A percentile compares a stretch with the other conserved stretches of the same genome.
phyloP scores from a whole-genome alignment of 2,329 filamentous ascomycete species.

The Pyricularia sp. region DNA sequence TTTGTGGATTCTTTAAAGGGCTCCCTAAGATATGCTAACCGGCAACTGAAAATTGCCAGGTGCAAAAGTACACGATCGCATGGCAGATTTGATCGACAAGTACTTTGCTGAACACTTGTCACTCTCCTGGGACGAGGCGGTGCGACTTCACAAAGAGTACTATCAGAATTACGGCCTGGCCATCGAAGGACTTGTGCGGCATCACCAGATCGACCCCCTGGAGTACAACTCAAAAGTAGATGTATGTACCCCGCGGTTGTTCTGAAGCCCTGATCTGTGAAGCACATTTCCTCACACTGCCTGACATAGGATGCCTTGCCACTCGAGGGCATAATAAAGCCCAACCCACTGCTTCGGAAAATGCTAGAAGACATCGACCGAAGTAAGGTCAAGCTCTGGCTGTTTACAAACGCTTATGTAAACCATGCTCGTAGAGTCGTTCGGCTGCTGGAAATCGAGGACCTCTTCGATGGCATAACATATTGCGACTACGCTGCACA shows the following conservation, averaged over 20 bases:
- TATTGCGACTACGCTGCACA: slow-evolving; percentile 78
- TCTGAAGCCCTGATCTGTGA: no score
- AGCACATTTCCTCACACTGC: not conserved
- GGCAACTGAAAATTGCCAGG: slow-evolving; percentile 29
- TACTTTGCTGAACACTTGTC: slow-evolving; percentile 62
- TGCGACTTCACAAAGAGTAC: slow-evolving; percentile 78
- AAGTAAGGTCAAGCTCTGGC: slow-evolving; percentile 78
- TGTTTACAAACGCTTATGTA: slow-evolving; percentile 93
- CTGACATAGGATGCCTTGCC: slow-evolving; percentile 64
- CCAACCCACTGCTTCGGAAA: slow-evolving; percentile 62
- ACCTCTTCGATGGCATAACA: slow-evolving; percentile 89
- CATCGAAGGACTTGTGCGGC: slow-evolving; percentile 85
- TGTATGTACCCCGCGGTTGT: slow-evolving; percentile 4
- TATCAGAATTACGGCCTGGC: slow-evolving; percentile 96
- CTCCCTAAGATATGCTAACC: slow-evolving; percentile 4
- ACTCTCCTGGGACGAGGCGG: slow-evolving; percentile 68
- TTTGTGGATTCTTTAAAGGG: not conserved
- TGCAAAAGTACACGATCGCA: slow-evolving; percentile 76
- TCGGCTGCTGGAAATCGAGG: slow-evolving; percentile 69
- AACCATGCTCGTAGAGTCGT: slow-evolving; percentile 81
- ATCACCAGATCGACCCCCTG: slow-evolving; percentile 90
- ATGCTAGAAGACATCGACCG: slow-evolving; percentile 77
- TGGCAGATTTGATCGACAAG: slow-evolving; percentile 70
- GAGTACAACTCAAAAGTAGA: slow-evolving; percentile 94
- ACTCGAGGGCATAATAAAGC: slow-evolving; percentile 73